Conservation (phyloP, 495 filamentous ascomycete species). For the Amphirosellinia nigrospora region DNA sequence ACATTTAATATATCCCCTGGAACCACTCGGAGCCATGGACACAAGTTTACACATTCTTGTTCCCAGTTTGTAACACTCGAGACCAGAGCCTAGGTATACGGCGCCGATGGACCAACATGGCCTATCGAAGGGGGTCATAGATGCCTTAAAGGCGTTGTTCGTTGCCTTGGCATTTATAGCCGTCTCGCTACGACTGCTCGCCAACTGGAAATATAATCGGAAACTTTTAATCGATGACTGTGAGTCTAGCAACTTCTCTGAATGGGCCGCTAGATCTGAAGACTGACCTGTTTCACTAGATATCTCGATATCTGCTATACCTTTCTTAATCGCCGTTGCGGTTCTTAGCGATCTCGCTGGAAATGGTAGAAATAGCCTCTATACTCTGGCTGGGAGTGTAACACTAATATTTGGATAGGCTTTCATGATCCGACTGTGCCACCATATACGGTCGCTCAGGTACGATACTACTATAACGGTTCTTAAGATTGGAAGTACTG, state of each 20-base stretch:
- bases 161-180: conserved; percentile 11
- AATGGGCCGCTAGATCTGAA: not conserved
- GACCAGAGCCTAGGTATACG: not conserved
- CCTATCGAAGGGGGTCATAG: not conserved
- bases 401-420: conserved; percentile 14
- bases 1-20: not conserved
- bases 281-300: conserved; percentile 10
- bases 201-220: conserved; percentile 23
- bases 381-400: not conserved
- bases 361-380: conserved; percentile 10
- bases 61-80: conserved; percentile 1
- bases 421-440: conserved; percentile 2
- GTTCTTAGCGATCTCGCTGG: conserved; percentile 19
- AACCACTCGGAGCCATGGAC: conserved; percentile 14
- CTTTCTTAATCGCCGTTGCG: conserved; percentile 11
- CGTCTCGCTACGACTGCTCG: conserved; percentile 21
- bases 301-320: conserved; percentile 24
- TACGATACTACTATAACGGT: not conserved
- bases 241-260: not conserved
- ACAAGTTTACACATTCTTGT: not conserved
- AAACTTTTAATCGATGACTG: conserved; percentile 22
- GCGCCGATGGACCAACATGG: not conserved
- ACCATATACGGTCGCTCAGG: conserved; percentile 16
- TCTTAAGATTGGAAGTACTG: not conserved
- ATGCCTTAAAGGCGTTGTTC: conserved; percentile 23